Percentiles rank a stretch among this genome's conserved stretches.
phyloP scores from a whole-genome alignment of 2,329 filamentous ascomycete species.

The Conoideocrella luteorostrata region DNA sequence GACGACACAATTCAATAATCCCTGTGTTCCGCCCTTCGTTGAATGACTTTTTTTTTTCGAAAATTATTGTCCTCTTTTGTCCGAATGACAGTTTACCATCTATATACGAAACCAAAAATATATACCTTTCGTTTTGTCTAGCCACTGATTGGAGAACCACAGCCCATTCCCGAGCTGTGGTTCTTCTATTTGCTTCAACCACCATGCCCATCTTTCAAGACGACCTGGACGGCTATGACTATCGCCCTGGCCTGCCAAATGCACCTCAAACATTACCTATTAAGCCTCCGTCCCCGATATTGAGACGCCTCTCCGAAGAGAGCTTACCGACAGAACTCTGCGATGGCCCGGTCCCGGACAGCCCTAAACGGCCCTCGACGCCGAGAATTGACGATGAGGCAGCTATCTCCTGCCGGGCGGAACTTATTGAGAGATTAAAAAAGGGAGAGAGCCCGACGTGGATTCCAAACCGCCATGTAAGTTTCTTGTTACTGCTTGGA shows the following conservation, averaged over 20 bases:
- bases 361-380: conserved; percentile 22
- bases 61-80: too few species aligned
- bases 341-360: conserved; percentile 48
- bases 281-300: conserved; percentile 12
- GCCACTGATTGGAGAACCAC: conserved; percentile 13
- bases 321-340: conserved; percentile 56
- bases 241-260: conserved; percentile 17
- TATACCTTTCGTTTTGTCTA: conserved; percentile 14
- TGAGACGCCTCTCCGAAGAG: conserved; percentile 45
- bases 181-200: conserved; percentile 18
- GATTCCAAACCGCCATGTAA: conserved; percentile 58
- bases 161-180: conserved; percentile 24
- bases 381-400: conserved; percentile 18
- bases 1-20: neutral
- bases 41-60: too few species aligned
- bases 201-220: conserved; percentile 55
- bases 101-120: too few species aligned
- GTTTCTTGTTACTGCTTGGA: conserved; percentile 13
- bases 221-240: conserved; percentile 34
- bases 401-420: conserved; percentile 56
- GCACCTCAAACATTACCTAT: conserved; percentile 13
- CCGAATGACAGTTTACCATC: too few species aligned
- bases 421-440: conserved; percentile 81
- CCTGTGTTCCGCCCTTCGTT: neutral
- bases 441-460: conserved; percentile 69